Evolutionary conservation across 2,329 filamentous ascomycete species (phyloP), one percentile per base, ranked within the genome.

Genomic region (Stachybotrys echinatus): DNA sequence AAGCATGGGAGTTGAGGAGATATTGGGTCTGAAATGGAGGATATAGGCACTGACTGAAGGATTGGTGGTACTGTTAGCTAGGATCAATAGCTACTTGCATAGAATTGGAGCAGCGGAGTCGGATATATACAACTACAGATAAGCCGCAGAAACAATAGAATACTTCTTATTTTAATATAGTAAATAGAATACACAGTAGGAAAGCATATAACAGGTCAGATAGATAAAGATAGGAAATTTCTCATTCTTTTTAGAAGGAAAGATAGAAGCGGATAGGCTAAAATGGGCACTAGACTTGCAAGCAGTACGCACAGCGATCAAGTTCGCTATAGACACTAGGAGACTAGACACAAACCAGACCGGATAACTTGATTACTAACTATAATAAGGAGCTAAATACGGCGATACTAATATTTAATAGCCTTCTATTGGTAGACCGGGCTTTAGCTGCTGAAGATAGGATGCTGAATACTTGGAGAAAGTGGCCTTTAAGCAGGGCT

Each of bases 171-270:
- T 48, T 22, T 37, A 37, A 42, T 52, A 23, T 23, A 52, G 39
- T 8, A 49, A 45, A 23, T 51, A 21, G 40, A 48, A 4, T 6
- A 22, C 17, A 23, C 40, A 51, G 23, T n/a, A 21, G 31, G 40
- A 51, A 42, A 23, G 38, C 14, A 37, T 50, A 20, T 12, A 40
- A 10, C 23, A 48, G 22, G 21, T 23, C 42, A 42, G 37, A 47
- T 34, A 23, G 49, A 49, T n/a, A 31, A 52, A 49, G 23, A 48
- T 50, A 3, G 45, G 51, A 4, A 45, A 52, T 34, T 18, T 50
- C 18, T 52, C 51, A 17, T 50, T 50, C 48, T 50, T 52, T 21
- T 17, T 52, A 14, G 51, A 45, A 46, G 51, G 51, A 10, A 52
- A 52, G 38, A 31, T 39, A 12, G 45, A 39, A 44, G 44, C 34